These are phyloP conservation scores for Plasmodium berghei DNA, from an alignment of 169 alveolate genomes.

Conservation along the genomic window DNA sequence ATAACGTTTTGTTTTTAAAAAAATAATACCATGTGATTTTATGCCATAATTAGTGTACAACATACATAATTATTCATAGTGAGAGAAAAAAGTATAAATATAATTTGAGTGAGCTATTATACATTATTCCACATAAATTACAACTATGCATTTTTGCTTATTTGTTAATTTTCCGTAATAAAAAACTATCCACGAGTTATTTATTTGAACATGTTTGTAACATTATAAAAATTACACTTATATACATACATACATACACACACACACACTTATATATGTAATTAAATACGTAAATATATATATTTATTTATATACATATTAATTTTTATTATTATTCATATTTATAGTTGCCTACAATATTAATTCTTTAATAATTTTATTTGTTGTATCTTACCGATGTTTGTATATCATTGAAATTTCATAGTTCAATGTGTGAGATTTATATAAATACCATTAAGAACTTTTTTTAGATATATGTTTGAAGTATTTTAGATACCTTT, in stretches of 20 bases:
- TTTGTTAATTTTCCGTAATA: constrained; percentile 70
- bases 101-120: constrained; percentile 5
- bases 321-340: background rate
- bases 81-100: constrained; percentile 12
- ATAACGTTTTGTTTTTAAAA: constrained; percentile 61
- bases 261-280: constrained; percentile 4
- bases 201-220: constrained; percentile 24
- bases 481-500: constrained; percentile 41
- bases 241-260: constrained; percentile 1
- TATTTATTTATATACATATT: constrained; percentile 1
- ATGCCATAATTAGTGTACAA: constrained; percentile 33
- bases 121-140: constrained; percentile 10
- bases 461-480: constrained; percentile 15
- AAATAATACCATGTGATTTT: constrained; percentile 19
- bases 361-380: constrained; percentile 53
- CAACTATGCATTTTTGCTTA: constrained; percentile 45
- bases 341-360: background rate
- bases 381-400: constrained; percentile 72
- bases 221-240: constrained; percentile 18
- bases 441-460: constrained; percentile 27
- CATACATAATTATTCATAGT: constrained; percentile 13
- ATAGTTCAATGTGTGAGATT: constrained; percentile 16
- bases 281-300: constrained; percentile 1
- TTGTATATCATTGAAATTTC: constrained; percentile 26
- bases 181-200: background rate